A percentile compares a stretch with the other conserved stretches of the same genome.
Conservation (phyloP, 2,329 filamentous ascomycete species). For the Arthrobotrys pseudoclavata region DNA sequence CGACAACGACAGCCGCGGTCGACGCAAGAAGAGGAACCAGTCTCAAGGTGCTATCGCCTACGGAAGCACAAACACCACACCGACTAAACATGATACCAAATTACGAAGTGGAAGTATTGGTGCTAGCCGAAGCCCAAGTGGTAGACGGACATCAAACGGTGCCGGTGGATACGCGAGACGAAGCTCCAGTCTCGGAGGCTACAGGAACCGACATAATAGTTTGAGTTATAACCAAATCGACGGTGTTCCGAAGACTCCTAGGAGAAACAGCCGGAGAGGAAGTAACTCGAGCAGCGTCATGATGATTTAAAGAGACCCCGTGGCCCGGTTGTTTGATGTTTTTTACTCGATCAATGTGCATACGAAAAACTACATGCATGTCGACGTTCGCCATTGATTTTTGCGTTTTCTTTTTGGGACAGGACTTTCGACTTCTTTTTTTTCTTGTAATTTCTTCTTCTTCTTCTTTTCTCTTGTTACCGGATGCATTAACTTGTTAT, state of each 20-base stretch:
- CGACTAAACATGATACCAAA: constrained; percentile 20
- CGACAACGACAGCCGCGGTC: constrained; percentile 44
- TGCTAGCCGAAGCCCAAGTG: constrained; percentile 51
- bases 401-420: constrained; percentile 28
- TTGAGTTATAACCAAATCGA: constrained; percentile 55
- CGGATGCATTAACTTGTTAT: constrained; percentile 16
- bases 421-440: constrained; percentile 12
- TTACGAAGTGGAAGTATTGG: constrained; percentile 49
- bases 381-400: constrained; percentile 1
- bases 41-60: constrained; percentile 27
- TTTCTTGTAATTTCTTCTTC: constrained; percentile 29
- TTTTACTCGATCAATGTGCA: constrained; percentile 26
- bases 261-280: constrained; percentile 51
- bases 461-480: constrained; percentile 4
- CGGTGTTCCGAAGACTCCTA: constrained; percentile 38
- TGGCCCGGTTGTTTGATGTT: background rate
- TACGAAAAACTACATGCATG: constrained; percentile 18
- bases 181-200: constrained; percentile 54
- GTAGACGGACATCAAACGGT: constrained; percentile 39
- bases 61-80: constrained; percentile 16
- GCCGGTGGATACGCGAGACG: constrained; percentile 39
- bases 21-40: constrained; percentile 51
- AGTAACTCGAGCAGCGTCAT: constrained; percentile 55
- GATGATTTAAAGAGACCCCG: constrained; percentile 45
- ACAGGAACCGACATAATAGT: constrained; percentile 47